A percentile compares a stretch with the other conserved stretches of the same genome.
Conservation (phyloP, 2,329 filamentous ascomycete genomes). For the Beauveria sp. region DNA sequence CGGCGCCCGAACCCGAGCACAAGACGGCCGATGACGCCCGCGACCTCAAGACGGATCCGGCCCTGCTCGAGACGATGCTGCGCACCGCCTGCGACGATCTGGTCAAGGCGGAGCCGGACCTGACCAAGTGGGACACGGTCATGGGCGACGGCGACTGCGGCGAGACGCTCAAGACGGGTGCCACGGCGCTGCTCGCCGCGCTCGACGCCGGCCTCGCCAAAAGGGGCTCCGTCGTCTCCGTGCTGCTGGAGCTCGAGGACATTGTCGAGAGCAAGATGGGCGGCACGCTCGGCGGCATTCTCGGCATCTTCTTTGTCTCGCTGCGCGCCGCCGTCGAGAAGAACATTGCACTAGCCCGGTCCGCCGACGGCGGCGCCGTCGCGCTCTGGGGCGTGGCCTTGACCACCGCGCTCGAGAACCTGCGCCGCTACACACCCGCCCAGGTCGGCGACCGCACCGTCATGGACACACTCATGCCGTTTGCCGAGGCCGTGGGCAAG, state of each 20-base stretch:
- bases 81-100: slow-evolving; percentile 44
- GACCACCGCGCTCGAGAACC: slow-evolving; percentile 34
- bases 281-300: slow-evolving; percentile 42
- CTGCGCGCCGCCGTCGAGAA: slow-evolving; percentile 35
- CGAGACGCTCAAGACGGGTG: slow-evolving; percentile 50
- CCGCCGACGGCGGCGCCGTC: slow-evolving; percentile 19
- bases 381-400: slow-evolving; percentile 38
- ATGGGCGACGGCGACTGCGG: slow-evolving; percentile 63
- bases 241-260: slow-evolving; percentile 43
- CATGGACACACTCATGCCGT: slow-evolving; percentile 50
- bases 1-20: slow-evolving; percentile 25
- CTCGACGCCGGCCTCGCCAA: slow-evolving; percentile 32
- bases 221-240: slow-evolving; percentile 37
- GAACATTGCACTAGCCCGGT: slow-evolving; percentile 23
- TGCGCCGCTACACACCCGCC: slow-evolving; percentile 47
- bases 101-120: slow-evolving; percentile 51
- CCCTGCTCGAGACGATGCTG: slow-evolving; percentile 46
- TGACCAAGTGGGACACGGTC: slow-evolving; percentile 55
- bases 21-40: slow-evolving; percentile 29
- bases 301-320: slow-evolving; percentile 48
- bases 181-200: slow-evolving; percentile 39
- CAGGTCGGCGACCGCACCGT: slow-evolving; percentile 49
- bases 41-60: slow-evolving; percentile 45
- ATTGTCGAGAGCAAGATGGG: slow-evolving; percentile 51
- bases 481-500: slow-evolving; percentile 38